Conservation (phyloP, 2,329 filamentous ascomycete genomes). For the Tolypocladium guangdongense region DNA sequence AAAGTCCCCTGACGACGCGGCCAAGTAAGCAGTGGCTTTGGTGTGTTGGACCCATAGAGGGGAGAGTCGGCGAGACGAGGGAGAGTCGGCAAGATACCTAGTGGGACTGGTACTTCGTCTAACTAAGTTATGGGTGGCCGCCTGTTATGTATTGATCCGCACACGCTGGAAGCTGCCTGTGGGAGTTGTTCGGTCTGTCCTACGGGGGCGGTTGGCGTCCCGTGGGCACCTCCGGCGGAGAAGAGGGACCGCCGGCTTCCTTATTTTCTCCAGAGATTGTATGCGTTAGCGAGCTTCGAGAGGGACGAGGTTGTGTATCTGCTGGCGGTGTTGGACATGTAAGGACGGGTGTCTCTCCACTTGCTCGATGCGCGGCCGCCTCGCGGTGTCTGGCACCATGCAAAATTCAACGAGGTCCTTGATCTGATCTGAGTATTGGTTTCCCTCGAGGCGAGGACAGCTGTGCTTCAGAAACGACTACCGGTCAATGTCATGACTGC, state of each 20-base stretch:
- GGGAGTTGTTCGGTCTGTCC: too few relatives aligned
- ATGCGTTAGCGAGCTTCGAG: slow-evolving; percentile 56
- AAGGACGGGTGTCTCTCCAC: slow-evolving; percentile 61
- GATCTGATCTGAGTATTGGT: slow-evolving; percentile 57
- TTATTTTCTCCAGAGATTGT: slow-evolving; percentile 63
- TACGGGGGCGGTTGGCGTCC: too few relatives aligned
- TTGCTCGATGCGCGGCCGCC: slow-evolving; percentile 57
- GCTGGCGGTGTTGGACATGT: slow-evolving; percentile 52
- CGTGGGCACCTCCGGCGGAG: slow-evolving; percentile 46
- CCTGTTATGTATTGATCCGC: too few relatives aligned
- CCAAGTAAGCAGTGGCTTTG: too few relatives aligned
- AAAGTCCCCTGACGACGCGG: too few relatives aligned
- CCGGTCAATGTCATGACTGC: too few relatives aligned
- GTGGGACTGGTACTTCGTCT: too few relatives aligned
- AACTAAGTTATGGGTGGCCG: too few relatives aligned
- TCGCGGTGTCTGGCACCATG: slow-evolving; percentile 54
- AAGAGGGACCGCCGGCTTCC: slow-evolving; percentile 59
- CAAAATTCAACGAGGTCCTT: slow-evolving; percentile 64
- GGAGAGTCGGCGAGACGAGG: too few relatives aligned
- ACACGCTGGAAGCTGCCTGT: too few relatives aligned
- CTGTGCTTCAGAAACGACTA: slow-evolving; percentile 47
- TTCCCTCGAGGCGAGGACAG: slow-evolving; percentile 59
- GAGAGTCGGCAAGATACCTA: too few relatives aligned
- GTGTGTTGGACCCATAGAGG: too few relatives aligned
- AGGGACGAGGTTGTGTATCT: slow-evolving; percentile 54